Evolutionary conservation across 176 grass and related monocot genomes (phyloP), one percentile per base, ranked within the genome.

Genomic region (Bonia amplexicaulis): DNA sequence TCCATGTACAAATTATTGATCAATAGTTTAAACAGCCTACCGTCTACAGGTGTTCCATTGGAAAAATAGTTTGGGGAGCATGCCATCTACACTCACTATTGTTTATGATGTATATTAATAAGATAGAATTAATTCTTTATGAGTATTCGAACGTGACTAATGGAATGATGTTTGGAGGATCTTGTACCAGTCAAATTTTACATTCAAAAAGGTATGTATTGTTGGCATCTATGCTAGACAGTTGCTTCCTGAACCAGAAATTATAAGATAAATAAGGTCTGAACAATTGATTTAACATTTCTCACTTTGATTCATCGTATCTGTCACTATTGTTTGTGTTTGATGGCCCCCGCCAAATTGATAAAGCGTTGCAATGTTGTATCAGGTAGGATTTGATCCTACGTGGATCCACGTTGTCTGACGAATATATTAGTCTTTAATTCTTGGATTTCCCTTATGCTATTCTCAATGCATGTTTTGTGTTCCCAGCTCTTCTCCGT

Each of bases 101-200:
- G 74, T 91, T 93, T 88, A 93, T 82, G 8, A 6, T 9, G 49
- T 39, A 15, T 26, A 23, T 58, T 61, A 70, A 45, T 55, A 77
- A 74, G 63, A 77, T 63, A 67, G 82, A 60, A 70, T 60, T 39
- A 26, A 35, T 41, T 27, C 76, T 80, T 39, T 86, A 84, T 81
- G 82, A 66, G 59, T 92, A 84, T 89, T 85, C 75, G 53, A 47
- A 80, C 75, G 53, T 65, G 85, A 12, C 85, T 71, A 84, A 86
- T 72, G 52, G 83, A 41, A 78, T 89, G 85, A 89, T 74, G 42
- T 80, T 58, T 63, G 63, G 85, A 57, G 69, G 77, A 88, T 91
- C 82, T 67, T 77, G 33, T 80, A 46, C 79, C 63, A 74, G 62
- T 89, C 80, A 80, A 53, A 83, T 74, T n/a, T 53, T 46, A n/a